These are phyloP conservation scores for grape (Vitis vinifera) DNA, from an alignment of 164 flowering plant genomes.

Conservation along the genomic window DNA sequence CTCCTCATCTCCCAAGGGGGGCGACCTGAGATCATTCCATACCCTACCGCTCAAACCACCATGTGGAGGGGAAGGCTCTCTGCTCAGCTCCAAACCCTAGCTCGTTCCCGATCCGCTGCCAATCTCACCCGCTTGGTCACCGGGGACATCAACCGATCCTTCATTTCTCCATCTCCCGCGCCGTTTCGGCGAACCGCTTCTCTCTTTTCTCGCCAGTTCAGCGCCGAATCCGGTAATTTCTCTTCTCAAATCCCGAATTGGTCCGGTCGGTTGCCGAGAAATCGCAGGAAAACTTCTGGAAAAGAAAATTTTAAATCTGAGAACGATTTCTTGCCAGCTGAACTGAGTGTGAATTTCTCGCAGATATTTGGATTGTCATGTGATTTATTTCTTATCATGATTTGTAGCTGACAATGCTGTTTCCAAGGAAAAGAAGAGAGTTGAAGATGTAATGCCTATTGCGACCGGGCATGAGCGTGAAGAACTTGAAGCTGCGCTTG, in stretches of 20 bases:
- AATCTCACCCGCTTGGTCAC: conserved; percentile 11
- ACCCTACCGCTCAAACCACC: conserved; percentile 1
- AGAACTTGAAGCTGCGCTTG: conserved; percentile 81
- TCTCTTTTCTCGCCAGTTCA: conserved; percentile 36
- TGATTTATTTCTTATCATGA: background rate
- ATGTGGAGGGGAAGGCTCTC: conserved; percentile 69
- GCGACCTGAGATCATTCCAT: conserved; percentile 26
- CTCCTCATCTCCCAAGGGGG: background rate
- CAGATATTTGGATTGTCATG: background rate
- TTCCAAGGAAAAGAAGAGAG: conserved; percentile 44
- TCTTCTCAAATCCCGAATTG: background rate
- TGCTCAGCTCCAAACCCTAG: conserved; percentile 50
- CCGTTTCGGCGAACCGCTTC: conserved; percentile 31
- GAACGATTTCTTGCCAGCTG: background rate
- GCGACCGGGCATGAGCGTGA: conserved; percentile 98
- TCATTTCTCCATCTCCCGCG: conserved; percentile 15
- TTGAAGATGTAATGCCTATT: conserved; percentile 88
- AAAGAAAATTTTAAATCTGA: too few relatives aligned
- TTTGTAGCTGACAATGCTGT: conserved; percentile 24
- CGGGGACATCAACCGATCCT: conserved; percentile 7
- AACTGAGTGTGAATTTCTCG: background rate
- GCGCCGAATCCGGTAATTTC: conserved; percentile 42
- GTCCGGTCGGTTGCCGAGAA: background rate
- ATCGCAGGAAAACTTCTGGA: background rate
- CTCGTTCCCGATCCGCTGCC: conserved; percentile 30